A percentile compares a stretch with the other conserved stretches of the same genome.
Evolutionary conservation across 164 flowering plant genomes (phyloP).

Genomic region (Piper betle): DNA sequence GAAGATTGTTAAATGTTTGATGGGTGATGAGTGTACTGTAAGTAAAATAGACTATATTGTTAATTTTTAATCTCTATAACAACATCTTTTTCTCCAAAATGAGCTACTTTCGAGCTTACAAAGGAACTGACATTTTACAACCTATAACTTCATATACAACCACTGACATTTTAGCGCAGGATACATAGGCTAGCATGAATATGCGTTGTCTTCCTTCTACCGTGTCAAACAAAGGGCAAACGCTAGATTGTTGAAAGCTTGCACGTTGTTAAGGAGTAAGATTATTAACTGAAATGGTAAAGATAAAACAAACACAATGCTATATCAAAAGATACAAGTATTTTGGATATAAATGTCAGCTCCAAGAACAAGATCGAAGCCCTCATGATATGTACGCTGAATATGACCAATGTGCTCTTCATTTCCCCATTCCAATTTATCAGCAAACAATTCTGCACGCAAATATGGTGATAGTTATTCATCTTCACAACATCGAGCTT

Average conservation of each 20-base stretch:
- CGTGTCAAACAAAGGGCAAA: constrained; percentile 64
- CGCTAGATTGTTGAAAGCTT: constrained; percentile 88
- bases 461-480: constrained; percentile 34
- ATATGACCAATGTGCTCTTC: constrained; percentile 42
- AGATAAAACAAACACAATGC: neutral
- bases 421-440: constrained; percentile 90
- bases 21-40: no score
- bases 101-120: no score
- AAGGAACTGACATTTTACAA: no score
- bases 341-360: constrained; percentile 99
- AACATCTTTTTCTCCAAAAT: no score
- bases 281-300: neutral
- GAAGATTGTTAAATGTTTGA: no score
- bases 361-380: constrained; percentile 92
- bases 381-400: constrained; percentile 30
- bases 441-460: no score
- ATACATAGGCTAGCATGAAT: constrained; percentile 72
- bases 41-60: no score
- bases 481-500: no score
- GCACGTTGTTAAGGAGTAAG: constrained; percentile 36
- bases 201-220: constrained; percentile 43
- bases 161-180: constrained; percentile 12
- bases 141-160: no score
- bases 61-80: no score
- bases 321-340: no score